Evolutionary conservation across 2,329 filamentous ascomycete species (phyloP).

Genomic region (Monosporascus ibericus): DNA sequence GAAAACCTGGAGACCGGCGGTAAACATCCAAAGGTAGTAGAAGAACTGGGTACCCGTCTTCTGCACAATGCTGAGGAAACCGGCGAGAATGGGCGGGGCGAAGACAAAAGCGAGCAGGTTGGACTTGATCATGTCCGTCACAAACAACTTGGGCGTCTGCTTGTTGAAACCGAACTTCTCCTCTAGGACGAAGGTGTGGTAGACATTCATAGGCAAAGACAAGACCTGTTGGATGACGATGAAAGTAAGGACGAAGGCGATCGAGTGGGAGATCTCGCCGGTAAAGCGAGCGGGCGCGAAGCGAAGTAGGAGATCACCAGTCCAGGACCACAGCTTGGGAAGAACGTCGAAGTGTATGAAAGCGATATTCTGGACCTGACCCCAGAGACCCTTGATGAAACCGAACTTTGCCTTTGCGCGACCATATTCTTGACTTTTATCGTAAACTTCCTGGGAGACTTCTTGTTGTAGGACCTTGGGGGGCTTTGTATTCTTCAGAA

Average conservation of each 20-base stretch:
- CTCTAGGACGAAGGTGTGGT: conserved; percentile 92
- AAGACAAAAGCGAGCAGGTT: conserved; percentile 76
- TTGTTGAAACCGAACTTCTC: conserved; percentile 99
- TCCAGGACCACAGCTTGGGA: conserved; percentile 81
- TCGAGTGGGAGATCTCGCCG: conserved; percentile 89
- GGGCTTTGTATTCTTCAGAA: conserved; percentile 71
- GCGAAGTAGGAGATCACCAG: conserved; percentile 65
- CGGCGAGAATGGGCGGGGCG: conserved; percentile 81
- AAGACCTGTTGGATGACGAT: conserved; percentile 74
- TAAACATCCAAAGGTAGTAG: conserved; percentile 95
- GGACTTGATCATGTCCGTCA: conserved; percentile 87
- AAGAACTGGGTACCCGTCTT: conserved; percentile 93
- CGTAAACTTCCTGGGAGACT: conserved; percentile 82
- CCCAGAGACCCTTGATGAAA: conserved; percentile 74
- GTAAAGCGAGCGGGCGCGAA: conserved; percentile 74
- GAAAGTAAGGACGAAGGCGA: conserved; percentile 86
- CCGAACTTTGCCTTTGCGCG: conserved; percentile 91
- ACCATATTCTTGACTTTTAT: conserved; percentile 94
- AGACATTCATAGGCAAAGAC: conserved; percentile 76
- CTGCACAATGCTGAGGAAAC: conserved; percentile 89
- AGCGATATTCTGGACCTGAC: conserved; percentile 80
- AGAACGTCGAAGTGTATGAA: conserved; percentile 89
- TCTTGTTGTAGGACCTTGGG: conserved; percentile 85
- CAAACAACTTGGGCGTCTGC: conserved; percentile 81
- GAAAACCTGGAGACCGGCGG: conserved; percentile 81